Evolutionary conservation across 169 alveolate genomes (phyloP), one percentile per base, ranked within the genome.

Genomic region (Theileria sp.): DNA sequence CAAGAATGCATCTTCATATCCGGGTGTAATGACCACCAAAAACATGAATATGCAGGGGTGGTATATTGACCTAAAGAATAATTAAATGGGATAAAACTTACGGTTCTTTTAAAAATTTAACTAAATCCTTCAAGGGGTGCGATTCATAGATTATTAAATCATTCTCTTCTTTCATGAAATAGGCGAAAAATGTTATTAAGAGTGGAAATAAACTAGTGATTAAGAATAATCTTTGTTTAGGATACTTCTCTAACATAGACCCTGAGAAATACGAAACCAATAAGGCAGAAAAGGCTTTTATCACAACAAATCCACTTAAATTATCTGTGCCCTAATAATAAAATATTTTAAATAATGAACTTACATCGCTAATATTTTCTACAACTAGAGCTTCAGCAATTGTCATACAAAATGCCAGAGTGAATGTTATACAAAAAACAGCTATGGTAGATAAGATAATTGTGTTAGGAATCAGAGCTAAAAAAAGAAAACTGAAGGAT

Each of bases 211-310:
- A 36, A 0, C 98, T 91, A 5, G 99, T 96, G 4, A 95, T 94
- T 66, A 92, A 77, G 86, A 94, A 94, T 21, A 94, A 90, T 65
- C 91, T 80, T 72, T 89, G 93, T 89, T 95, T 94, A 23, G 95
- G 79, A 70, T 92, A 86, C n/a, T 69, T 79, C 73, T 96, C 98
- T 15, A 96, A 77, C 66, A 96, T 78, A 62, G 93, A 92, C 0
- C 99, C 99, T 73, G 98, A 95, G 69, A 94, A 92, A 87, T 97
- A 97, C 15, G 99, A 97, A 54, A 96, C 97, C 49, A 94, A 61
- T 50, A 97, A 74, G 19, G 95, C 90, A 0, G 98, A 98, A 30
- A 93, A 68, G 25, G 98, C 95, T 77, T 95, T 94, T 26, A 96
- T 85, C 26, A 97, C 96, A 83, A 96, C 92, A 75, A 95, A 96